Conservation (phyloP, 768 basidiomycete genomes). For the Galerina sulciceps region DNA sequence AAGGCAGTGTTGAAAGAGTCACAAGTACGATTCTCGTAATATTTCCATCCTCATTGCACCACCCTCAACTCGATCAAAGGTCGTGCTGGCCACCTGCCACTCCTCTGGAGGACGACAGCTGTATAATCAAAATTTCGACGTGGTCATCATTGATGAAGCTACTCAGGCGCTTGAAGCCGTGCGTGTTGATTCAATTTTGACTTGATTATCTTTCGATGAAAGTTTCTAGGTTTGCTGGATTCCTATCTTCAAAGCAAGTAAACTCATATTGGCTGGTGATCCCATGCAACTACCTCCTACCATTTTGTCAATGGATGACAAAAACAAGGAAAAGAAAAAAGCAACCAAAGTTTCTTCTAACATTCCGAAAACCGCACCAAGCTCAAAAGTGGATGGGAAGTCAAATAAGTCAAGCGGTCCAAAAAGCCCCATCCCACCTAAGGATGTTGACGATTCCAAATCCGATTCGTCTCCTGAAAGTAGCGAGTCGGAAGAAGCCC, state of each 20-base stretch:
- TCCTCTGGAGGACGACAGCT: constrained; percentile 88
- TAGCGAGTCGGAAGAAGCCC: constrained; percentile 17
- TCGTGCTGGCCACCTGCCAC: constrained; percentile 94
- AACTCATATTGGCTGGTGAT: constrained; percentile 90
- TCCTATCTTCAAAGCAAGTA: constrained; percentile 90
- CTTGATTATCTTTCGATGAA: constrained; percentile 1
- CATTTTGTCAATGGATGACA: constrained; percentile 68
- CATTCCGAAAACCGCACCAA: neutral
- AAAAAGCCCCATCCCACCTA: neutral
- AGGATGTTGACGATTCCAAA: neutral
- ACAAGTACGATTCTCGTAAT: constrained; percentile 48
- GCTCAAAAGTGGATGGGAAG: constrained; percentile 1
- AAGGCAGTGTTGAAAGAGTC: constrained; percentile 80
- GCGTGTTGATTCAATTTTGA: constrained; percentile 21
- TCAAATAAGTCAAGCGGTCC: neutral
- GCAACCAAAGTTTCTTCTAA: neutral
- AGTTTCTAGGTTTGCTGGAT: constrained; percentile 84
- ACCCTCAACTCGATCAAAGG: constrained; percentile 38
- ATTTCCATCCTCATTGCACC: neutral
- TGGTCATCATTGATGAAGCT: constrained; percentile 96
- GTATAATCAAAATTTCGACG: constrained; percentile 80
- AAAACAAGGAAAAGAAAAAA: constrained; percentile 23
- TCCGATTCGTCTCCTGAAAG: constrained; percentile 1
- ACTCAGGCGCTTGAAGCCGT: constrained; percentile 97
- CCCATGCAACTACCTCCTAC: constrained; percentile 97